phyloP scores from a whole-genome alignment of 352 stramenopile genomes.

The Globisporangium takayamanum region DNA sequence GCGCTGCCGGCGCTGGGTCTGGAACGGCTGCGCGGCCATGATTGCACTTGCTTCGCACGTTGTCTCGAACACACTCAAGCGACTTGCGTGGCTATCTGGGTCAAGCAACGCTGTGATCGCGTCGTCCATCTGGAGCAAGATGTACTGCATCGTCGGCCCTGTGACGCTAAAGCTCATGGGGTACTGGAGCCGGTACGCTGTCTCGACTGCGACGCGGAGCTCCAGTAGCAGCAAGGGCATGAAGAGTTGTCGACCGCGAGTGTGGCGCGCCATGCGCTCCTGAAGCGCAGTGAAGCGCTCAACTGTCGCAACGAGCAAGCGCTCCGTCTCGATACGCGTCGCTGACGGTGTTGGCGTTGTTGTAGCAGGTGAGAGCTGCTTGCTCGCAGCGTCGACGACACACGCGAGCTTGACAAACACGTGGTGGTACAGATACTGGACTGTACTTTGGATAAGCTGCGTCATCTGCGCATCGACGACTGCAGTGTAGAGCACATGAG shows the following conservation, averaged over 20 bases:
- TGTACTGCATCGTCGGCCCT: slow-evolving; percentile 27
- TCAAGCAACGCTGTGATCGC: slow-evolving; percentile 45
- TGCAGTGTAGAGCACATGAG: slow-evolving; percentile 20
- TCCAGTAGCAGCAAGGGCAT: slow-evolving; percentile 50
- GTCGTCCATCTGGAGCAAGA: slow-evolving; percentile 35
- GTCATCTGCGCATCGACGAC: slow-evolving; percentile 22
- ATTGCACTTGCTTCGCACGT: slow-evolving; percentile 45
- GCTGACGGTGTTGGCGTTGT: not conserved
- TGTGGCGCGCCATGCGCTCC: slow-evolving; percentile 11
- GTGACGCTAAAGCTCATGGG: slow-evolving; percentile 41
- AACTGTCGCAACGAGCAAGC: slow-evolving; percentile 37
- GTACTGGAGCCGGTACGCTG: slow-evolving; percentile 56
- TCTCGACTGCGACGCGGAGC: slow-evolving; percentile 54
- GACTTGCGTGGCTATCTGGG: slow-evolving; percentile 43
- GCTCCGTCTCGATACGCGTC: slow-evolving; percentile 19
- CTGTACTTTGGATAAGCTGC: slow-evolving; percentile 29
- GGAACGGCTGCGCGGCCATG: slow-evolving; percentile 33
- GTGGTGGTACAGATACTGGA: slow-evolving; percentile 36
- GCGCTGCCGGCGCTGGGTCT: slow-evolving; percentile 31
- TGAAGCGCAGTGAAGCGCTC: slow-evolving; percentile 30
- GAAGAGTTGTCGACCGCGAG: slow-evolving; percentile 28
- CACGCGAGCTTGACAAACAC: slow-evolving; percentile 34
- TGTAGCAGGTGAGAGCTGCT: not conserved
- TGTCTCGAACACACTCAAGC: slow-evolving; percentile 50
- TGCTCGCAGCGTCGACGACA: slow-evolving; percentile 14